Evolutionary conservation across 352 stramenopile species (phyloP), one percentile per base, ranked within the genome.

Genomic region (Globisporangium apiculatum): DNA sequence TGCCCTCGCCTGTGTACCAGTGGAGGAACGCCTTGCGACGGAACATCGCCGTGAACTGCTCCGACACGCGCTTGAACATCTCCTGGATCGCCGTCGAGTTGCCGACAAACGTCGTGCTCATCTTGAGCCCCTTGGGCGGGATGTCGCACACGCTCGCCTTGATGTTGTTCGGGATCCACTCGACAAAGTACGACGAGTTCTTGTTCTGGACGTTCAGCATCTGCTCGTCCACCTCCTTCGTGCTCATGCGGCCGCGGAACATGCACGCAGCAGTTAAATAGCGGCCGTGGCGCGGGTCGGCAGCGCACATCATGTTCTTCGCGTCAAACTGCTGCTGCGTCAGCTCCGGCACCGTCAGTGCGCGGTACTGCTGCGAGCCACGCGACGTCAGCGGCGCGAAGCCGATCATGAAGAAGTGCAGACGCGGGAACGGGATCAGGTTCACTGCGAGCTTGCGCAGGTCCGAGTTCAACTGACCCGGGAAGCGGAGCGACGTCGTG

Each of bases 1-100:
- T 99, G 75, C 97, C 97, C 83, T 99, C 97, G 51, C 97, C 97
- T 49, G 97, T 99, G 89, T 99, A 99, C 97, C 97, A 99, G 79
- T 99, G 97, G 74, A 99, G 93, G 90, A 99, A 99, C 70, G 97
- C 97, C 91, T 99, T 99, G 77, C 97, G 93, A 87, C 97, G 95
- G 96, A 99, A 99, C 97, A 99, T 99, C 59, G 97, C 96, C 62
- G 96, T 99, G 76, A 99, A 99, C 86, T 99, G 96, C 75, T 99
- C 97, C 31, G 94, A 98, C 41, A 99, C 97, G 75, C 97, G 97
- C 88, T 99, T 99, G 92, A 98, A 99, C 74, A 99, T 98, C 81
- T 99, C 97, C 83, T 99, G 97, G 69, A 99, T 99, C 45, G 97
- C 97, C 5, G 97, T 99, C 66, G 94, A 98, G 89, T 99, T 99